Percentiles rank a stretch among this genome's conserved stretches.
phyloP scores from a whole-genome alignment of 768 basidiomycete genomes.

The Leccinum incarnatum region DNA sequence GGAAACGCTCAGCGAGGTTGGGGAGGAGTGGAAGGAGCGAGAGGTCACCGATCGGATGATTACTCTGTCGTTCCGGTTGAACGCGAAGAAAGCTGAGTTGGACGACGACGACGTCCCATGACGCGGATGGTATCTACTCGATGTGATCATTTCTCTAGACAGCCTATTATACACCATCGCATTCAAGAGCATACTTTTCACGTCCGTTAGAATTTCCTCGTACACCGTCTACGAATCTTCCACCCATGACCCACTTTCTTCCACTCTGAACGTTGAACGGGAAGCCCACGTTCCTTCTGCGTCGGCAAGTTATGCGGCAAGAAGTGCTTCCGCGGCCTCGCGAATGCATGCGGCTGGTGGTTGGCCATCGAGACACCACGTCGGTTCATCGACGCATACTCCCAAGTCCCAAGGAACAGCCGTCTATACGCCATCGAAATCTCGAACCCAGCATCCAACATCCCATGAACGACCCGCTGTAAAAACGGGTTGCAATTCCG shows the following conservation, averaged over 20 bases:
- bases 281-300: conserved; percentile 35
- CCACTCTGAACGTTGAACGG: conserved; percentile 28
- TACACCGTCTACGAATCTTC: conserved; percentile 15
- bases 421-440: conserved; percentile 40
- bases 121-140: conserved; percentile 8
- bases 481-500: conserved; percentile 35
- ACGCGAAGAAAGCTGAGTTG: conserved; percentile 17
- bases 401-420: conserved; percentile 38
- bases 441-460: conserved; percentile 38
- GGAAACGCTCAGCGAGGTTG: conserved; percentile 44
- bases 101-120: background rate
- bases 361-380: conserved; percentile 13
- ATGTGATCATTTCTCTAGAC: conserved; percentile 9
- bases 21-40: conserved; percentile 51
- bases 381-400: conserved; percentile 19
- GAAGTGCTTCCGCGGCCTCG: conserved; percentile 20
- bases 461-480: conserved; percentile 37
- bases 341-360: conserved; percentile 28
- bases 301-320: conserved; percentile 25
- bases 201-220: conserved; percentile 12
- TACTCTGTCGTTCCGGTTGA: conserved; percentile 41
- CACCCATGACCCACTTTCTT: conserved; percentile 20
- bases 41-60: conserved; percentile 38
- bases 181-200: conserved; percentile 23
- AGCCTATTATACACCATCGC: conserved; percentile 20